phyloP scores from a whole-genome alignment of 768 basidiomycete species.

The Dacryopinax primogenitus region DNA sequence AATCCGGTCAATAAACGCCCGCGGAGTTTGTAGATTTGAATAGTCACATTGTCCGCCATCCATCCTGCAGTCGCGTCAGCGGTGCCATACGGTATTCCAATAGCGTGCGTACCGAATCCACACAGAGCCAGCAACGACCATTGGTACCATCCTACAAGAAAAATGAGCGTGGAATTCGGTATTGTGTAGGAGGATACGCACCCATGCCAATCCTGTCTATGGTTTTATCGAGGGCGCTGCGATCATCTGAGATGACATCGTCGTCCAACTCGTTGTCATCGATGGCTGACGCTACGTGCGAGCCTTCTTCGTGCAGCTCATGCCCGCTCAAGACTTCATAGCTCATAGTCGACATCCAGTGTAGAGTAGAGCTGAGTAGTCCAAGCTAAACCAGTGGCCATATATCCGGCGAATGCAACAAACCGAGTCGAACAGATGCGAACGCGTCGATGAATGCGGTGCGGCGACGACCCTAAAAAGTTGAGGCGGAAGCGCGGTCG shows the following conservation, averaged over 20 bases:
- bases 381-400: not conserved
- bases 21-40: not conserved
- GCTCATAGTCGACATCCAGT: slow-evolving; percentile 10
- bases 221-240: slow-evolving; percentile 57
- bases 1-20: slow-evolving; percentile 10
- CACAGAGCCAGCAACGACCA: slow-evolving; percentile 72
- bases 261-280: slow-evolving; percentile 20
- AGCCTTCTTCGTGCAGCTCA: not conserved
- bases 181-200: slow-evolving; percentile 18
- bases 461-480: not conserved
- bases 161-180: not conserved
- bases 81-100: slow-evolving; percentile 12
- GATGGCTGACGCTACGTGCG: not conserved
- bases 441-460: not conserved
- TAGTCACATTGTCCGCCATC: slow-evolving; percentile 79
- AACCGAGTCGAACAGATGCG: not conserved
- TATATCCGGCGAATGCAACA: not conserved
- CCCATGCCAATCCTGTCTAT: slow-evolving; percentile 90
- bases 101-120: slow-evolving; percentile 59
- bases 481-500: not conserved
- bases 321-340: slow-evolving; percentile 1
- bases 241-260: slow-evolving; percentile 18
- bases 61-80: slow-evolving; percentile 43
- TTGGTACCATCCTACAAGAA: slow-evolving; percentile 51
- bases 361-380: not conserved